Percentiles rank a stretch among this genome's conserved stretches.
These are phyloP conservation scores for Clathrospora elynae DNA, from an alignment of 2,329 filamentous ascomycete species.

Conservation along the genomic window DNA sequence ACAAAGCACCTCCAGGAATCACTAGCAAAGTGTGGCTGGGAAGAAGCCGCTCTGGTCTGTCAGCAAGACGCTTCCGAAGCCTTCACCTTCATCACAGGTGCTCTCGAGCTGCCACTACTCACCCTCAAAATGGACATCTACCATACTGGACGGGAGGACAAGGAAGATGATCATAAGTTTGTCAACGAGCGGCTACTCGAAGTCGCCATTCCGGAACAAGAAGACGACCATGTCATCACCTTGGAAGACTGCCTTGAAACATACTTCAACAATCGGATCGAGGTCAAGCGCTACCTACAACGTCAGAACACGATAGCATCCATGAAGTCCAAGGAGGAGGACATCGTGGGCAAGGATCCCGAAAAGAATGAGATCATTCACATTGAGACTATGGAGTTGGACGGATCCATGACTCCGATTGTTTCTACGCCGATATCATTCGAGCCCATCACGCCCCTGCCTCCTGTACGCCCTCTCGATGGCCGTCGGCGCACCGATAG, in stretches of 20 bases:
- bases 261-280: conserved; percentile 93
- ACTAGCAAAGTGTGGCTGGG: conserved; percentile 85
- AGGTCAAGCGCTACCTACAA: conserved; percentile 78
- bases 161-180: conserved; percentile 89
- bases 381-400: conserved; percentile 53
- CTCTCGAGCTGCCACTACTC: conserved; percentile 81
- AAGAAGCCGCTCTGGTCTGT: conserved; percentile 73
- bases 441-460: not conserved
- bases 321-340: conserved; percentile 43
- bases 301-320: conserved; percentile 63
- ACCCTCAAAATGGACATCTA: conserved; percentile 94
- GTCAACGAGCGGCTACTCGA: conserved; percentile 90
- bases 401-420: conserved; percentile 42
- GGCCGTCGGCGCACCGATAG: conserved; percentile 54
- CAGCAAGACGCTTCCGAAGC: conserved; percentile 97
- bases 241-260: conserved; percentile 90
- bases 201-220: conserved; percentile 80
- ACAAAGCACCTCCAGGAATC: conserved; percentile 82
- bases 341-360: conserved; percentile 33
- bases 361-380: conserved; percentile 49
- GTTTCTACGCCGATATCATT: conserved; percentile 17
- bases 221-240: conserved; percentile 70
- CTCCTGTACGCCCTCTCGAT: conserved; percentile 35
- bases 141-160: conserved; percentile 82
- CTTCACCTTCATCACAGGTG: conserved; percentile 92